phyloP scores from a whole-genome alignment of 768 basidiomycete genomes.

The Auriscalpium microsporum region DNA sequence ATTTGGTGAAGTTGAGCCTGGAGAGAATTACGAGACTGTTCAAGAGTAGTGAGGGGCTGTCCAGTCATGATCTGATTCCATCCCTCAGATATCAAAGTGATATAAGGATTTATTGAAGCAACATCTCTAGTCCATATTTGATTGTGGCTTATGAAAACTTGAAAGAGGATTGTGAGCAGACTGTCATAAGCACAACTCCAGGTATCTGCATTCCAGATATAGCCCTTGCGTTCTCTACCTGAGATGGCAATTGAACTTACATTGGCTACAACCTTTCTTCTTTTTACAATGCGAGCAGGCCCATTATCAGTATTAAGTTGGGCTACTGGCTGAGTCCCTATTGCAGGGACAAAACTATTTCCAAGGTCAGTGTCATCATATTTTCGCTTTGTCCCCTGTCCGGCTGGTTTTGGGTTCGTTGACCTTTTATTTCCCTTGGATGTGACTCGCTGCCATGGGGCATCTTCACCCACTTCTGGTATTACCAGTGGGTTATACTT shows the following conservation, averaged over 20 bases:
- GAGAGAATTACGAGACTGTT: background rate
- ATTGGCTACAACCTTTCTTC: background rate
- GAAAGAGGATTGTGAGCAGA: background rate
- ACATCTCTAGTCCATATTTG: background rate
- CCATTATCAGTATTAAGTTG: background rate
- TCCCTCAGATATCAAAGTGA: background rate
- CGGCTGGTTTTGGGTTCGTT: background rate
- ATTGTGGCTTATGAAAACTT: background rate
- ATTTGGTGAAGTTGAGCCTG: background rate
- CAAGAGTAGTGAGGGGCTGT: background rate
- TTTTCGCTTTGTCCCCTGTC: background rate
- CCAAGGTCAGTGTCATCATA: background rate
- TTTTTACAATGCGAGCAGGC: background rate
- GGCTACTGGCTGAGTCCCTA: background rate
- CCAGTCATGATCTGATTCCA: background rate
- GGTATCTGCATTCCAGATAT: background rate
- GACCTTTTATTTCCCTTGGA: background rate
- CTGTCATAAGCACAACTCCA: conserved; percentile 8
- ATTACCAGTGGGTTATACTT: background rate
- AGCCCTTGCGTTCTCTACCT: background rate
- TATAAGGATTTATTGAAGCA: background rate
- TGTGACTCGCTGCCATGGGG: background rate
- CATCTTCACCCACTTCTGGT: background rate
- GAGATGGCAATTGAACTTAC: too few species aligned
- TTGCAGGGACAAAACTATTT: background rate